Evolutionary conservation across 2,329 filamentous ascomycete species (phyloP).

Genomic region (Beauveria bassiana): DNA sequence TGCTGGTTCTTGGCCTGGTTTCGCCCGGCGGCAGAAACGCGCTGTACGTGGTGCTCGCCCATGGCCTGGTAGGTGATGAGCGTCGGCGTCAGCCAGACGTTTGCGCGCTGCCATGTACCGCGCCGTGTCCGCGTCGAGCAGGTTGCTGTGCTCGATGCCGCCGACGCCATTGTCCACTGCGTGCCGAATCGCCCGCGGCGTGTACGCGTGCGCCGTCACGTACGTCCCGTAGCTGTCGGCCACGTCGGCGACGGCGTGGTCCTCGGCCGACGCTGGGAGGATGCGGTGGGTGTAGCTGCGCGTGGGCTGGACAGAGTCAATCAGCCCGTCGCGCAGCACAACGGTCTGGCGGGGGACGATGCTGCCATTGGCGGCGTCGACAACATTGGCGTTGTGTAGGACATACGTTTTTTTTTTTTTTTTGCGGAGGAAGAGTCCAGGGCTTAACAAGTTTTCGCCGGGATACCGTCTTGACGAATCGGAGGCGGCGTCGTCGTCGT

Average conservation of each 20-base stretch:
- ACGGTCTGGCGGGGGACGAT: constrained; percentile 24
- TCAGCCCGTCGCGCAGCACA: constrained; percentile 26
- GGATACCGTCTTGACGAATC: neutral
- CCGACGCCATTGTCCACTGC: constrained; percentile 46
- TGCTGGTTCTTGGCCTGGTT: constrained; percentile 41
- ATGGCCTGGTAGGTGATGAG: constrained; percentile 44
- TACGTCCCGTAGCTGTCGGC: constrained; percentile 42
- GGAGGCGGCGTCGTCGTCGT: neutral
- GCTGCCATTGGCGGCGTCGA: constrained; percentile 30
- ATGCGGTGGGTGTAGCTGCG: neutral
- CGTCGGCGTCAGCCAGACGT: constrained; percentile 45
- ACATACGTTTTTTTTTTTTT: constrained; percentile 26
- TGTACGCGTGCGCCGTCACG: constrained; percentile 53
- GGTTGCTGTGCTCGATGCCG: constrained; percentile 43
- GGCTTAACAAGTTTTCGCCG: constrained; percentile 23
- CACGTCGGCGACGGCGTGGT: constrained; percentile 43
- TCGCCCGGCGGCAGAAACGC: constrained; percentile 36
- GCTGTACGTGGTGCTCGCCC: constrained; percentile 33
- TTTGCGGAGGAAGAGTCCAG: constrained; percentile 26
- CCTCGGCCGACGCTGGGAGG: constrained; percentile 28
- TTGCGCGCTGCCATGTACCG: constrained; percentile 40
- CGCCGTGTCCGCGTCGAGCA: constrained; percentile 35
- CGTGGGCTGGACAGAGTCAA: constrained; percentile 20
- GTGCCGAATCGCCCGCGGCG: constrained; percentile 44
- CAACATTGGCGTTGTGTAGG: constrained; percentile 35